These are phyloP conservation scores for Leccinum ochraceum DNA, from an alignment of 768 basidiomycete genomes.

Conservation along the genomic window DNA sequence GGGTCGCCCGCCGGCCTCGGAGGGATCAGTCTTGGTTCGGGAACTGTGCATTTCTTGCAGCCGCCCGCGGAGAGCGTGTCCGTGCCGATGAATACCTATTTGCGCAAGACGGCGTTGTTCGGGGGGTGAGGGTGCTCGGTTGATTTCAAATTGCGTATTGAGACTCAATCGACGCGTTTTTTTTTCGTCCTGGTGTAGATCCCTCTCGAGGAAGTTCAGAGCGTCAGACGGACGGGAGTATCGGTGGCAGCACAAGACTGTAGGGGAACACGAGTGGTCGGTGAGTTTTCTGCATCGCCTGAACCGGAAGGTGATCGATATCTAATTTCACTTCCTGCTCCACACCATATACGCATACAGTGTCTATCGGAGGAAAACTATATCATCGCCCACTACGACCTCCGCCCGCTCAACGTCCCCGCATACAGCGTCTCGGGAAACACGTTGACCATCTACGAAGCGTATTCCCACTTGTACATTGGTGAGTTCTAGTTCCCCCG, in stretches of 20 bases:
- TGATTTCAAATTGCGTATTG: neutral
- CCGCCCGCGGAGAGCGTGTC: conserved; percentile 39
- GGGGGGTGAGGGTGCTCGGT: conserved; percentile 52
- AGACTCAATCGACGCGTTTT: neutral
- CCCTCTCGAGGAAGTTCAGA: conserved; percentile 65
- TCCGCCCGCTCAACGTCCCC: conserved; percentile 53
- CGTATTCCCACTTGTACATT: conserved; percentile 50
- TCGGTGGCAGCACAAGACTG: conserved; percentile 58
- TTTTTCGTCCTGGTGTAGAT: conserved; percentile 39
- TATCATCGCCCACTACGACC: conserved; percentile 65
- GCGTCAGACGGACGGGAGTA: conserved; percentile 73
- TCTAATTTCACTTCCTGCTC: neutral
- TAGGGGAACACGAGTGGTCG: conserved; percentile 71
- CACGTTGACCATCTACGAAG: conserved; percentile 58
- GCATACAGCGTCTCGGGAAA: conserved; percentile 66
- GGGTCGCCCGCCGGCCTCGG: conserved; percentile 55
- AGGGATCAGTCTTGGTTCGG: conserved; percentile 35
- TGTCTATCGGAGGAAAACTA: conserved; percentile 55
- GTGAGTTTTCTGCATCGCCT: conserved; percentile 43
- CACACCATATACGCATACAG: conserved; percentile 32
- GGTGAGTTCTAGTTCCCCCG: conserved; percentile 41
- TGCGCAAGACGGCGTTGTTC: conserved; percentile 64
- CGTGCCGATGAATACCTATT: conserved; percentile 63
- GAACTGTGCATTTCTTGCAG: conserved; percentile 42
- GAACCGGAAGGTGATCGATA: neutral